Base-by-base conservation (phyloP, 805 yeast species). In the Ogataea pignaliae region DNA sequence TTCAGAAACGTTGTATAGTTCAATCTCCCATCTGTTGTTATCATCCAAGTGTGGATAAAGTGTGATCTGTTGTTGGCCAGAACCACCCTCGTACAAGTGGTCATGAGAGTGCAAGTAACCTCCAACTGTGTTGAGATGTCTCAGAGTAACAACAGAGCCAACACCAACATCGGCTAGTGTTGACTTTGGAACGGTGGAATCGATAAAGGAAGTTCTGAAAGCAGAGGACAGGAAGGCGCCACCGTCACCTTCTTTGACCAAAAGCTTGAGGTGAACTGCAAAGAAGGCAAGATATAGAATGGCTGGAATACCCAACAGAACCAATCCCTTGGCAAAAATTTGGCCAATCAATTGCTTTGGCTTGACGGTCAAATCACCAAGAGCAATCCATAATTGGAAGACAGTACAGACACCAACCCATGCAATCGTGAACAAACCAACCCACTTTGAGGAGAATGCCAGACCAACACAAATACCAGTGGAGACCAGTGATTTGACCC, bases 41-140 rank as follows among this genome's bases (percentile, higher is more conserved):
- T 69, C 62, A 65, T 86, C 95, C 56, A 81, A 65, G 61, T 85
- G 91, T 39, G 90, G 90, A 59, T 86, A 86, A 50, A 85, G 70
- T 5, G 93, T 85, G 52, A 86, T 66, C 65, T 86, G 95, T 65
- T 86, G 95, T 65, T 86, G 95, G 57, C 83, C 77, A 8, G 95
- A 86, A 47, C 95, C 95, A 39, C 85, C 77, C 57, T 82, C 86
- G 56, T 83, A 85, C 53, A 70, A 66, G 56, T 78, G 81, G 44
- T 73, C 71, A 64, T 86, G 95, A n/a, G 91, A 84, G 63, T 86
- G 95, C 54, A 86, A 71, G 64, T 86, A 86, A 40, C 93, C 93
- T 52, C 90, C 93, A 54, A 73, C 75, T 32, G 91, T 83, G 50
- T 77, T 78, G 29, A 77, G 50, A 58, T 86, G 95, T 59, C 84